Evolutionary conservation across 768 basidiomycete genomes (phyloP), one percentile per base, ranked within the genome.

Genomic region (Rubroboletus satanas): DNA sequence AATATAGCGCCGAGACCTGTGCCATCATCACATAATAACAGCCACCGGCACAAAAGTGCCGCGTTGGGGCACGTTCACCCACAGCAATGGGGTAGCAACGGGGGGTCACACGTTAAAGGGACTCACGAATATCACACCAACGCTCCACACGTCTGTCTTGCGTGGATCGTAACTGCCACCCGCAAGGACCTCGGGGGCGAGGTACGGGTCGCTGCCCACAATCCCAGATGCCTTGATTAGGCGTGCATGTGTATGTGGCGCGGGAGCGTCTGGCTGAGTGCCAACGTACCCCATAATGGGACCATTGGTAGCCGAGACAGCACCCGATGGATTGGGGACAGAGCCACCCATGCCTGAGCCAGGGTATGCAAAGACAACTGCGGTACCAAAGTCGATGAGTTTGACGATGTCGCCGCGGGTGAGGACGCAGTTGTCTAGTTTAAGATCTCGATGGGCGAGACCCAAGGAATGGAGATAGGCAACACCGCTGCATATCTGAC

Each of bases 341-440:
- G 78, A 79, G 57, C 68, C 67, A n/a, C 67, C 67, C 65, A 67
- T 67, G 82, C 82, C 64, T 73, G 93, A 94, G 54, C 94, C 96
- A 0, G 97, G 97, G 67, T 98, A 99, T 63, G 97, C 93, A 75
- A 99, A 99, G 56, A 99, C 95, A 59, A 94, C 94, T n/a, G 97
- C 97, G 6, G 97, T 99, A 49, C 97, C 97, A 74, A 99, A 99
- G 74, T 99, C 97, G 74, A 99, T 99, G 61, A 99, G 82, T 71
- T 99, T 99, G 77, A 99, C 92, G 62, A 97, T 83, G 67, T 98
- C 93, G 66, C 88, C 80, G 4, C 77, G 77, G n/a, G 90, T 96
- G 92, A 99, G 97, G 76, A 99, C 97, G 72, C 97, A 98, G 71
- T 99, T 99, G 77, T 99, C 97, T 56, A 99, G 88, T 73, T 99